Conservation (phyloP, 495 filamentous ascomycete species). For the Diplogelasinospora grovesii region DNA sequence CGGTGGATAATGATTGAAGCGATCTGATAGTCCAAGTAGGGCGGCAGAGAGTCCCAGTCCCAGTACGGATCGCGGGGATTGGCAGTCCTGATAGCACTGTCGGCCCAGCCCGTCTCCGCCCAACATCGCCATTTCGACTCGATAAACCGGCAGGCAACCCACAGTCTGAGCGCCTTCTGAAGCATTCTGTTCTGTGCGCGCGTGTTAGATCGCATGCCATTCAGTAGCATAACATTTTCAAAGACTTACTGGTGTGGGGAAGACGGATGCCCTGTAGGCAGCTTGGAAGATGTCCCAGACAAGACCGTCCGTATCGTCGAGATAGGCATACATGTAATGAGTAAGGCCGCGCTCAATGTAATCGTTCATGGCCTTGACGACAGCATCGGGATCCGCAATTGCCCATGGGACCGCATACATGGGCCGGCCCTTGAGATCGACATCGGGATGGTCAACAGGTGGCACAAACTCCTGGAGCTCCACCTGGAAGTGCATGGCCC, state of each 20-base stretch:
- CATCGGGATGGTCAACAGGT: slow-evolving; percentile 10
- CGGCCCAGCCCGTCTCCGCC: slow-evolving; percentile 17
- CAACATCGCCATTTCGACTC: slow-evolving; percentile 33
- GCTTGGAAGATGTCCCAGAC: slow-evolving; percentile 32
- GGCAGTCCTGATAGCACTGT: slow-evolving; percentile 18
- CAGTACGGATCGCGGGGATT: slow-evolving; percentile 25
- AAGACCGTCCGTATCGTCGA: slow-evolving; percentile 28
- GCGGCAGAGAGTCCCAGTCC: slow-evolving; percentile 26
- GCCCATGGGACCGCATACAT: slow-evolving; percentile 36
- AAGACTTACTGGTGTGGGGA: slow-evolving; percentile 24
- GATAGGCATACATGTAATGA: slow-evolving; percentile 23
- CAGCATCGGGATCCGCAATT: slow-evolving; percentile 27
- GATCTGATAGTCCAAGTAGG: slow-evolving; percentile 34
- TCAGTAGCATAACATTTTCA: background rate
- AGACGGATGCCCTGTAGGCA: slow-evolving; percentile 25
- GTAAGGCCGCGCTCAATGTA: slow-evolving; percentile 24
- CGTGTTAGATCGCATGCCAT: slow-evolving; percentile 2
- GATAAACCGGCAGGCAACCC: slow-evolving; percentile 33
- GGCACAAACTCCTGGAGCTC: slow-evolving; percentile 30
- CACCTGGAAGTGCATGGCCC: slow-evolving; percentile 16
- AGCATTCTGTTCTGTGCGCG: slow-evolving; percentile 28
- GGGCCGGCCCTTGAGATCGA: slow-evolving; percentile 27
- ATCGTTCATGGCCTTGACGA: slow-evolving; percentile 20
- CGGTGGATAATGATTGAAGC: slow-evolving; percentile 33
- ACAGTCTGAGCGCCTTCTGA: slow-evolving; percentile 27